These are phyloP conservation scores for Neurospora cerealis DNA, from an alignment of 495 filamentous ascomycete species.

Conservation along the genomic window DNA sequence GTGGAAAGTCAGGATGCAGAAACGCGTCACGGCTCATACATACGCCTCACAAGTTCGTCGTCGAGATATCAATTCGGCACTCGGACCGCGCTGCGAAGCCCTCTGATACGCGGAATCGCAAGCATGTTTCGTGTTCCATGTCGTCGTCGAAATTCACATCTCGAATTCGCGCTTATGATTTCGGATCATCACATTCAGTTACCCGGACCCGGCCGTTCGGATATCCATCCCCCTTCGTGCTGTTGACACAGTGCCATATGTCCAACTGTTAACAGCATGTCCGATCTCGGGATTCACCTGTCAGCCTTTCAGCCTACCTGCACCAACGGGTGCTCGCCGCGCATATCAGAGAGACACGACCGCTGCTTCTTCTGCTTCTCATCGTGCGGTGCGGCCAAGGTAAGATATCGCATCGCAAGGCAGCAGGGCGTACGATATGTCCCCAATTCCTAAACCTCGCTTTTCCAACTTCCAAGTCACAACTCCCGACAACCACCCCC, in stretches of 20 bases:
- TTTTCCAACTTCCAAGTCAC: not conserved
- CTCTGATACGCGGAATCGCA: not conserved
- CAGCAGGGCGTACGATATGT: not conserved
- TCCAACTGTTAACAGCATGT: not conserved
- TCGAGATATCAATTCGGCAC: not conserved
- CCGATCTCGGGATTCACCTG: not conserved
- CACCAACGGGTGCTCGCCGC: not conserved
- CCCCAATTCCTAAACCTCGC: not conserved
- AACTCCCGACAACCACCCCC: not conserved
- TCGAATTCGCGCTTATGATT: not conserved
- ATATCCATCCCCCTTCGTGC: not conserved
- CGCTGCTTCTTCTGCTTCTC: not conserved
- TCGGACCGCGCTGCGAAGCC: not conserved
- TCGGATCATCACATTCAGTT: not conserved
- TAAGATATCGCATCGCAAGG: not conserved
- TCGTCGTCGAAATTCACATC: not conserved
- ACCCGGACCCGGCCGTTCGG: not conserved
- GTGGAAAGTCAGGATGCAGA: not conserved
- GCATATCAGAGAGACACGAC: not conserved
- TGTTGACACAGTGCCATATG: not conserved
- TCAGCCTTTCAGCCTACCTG: not conserved
- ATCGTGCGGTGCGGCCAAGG: not conserved
- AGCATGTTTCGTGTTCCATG: not conserved
- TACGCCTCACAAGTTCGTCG: not conserved
- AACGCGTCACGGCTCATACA: not conserved